Conservation (phyloP, 2,329 filamentous ascomycete genomes). For the Pseudohalonectria lignicola region DNA sequence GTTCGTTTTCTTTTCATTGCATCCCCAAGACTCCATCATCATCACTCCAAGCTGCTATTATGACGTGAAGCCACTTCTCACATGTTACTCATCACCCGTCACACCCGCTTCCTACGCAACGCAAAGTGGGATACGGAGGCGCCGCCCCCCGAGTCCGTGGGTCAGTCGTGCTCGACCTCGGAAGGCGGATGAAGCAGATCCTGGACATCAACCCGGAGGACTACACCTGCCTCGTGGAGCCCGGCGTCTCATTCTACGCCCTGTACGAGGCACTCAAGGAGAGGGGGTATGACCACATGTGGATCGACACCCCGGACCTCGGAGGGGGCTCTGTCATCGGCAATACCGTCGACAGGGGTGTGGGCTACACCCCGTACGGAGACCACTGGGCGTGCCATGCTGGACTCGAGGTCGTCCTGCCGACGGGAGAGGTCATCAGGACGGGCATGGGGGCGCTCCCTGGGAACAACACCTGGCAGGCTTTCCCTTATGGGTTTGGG, state of each 20-base stretch:
- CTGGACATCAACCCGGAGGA: conserved; percentile 25
- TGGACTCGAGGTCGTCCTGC: conserved; percentile 30
- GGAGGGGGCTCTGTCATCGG: conserved; percentile 33
- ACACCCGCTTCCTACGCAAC: no score
- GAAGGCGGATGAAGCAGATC: conserved; percentile 26
- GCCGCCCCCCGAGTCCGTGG: conserved; percentile 29
- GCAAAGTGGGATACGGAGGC: conserved; percentile 27
- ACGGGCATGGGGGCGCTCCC: conserved; percentile 28
- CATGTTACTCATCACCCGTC: no score
- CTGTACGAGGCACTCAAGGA: conserved; percentile 24
- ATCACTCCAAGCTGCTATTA: no score
- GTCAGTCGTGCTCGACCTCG: conserved; percentile 29
- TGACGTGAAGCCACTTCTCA: no score
- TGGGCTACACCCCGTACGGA: conserved; percentile 34
- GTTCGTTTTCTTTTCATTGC: not conserved
- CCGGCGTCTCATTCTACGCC: conserved; percentile 26
- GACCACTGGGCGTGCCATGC: conserved; percentile 29
- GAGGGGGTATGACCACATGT: conserved; percentile 24
- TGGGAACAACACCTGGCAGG: conserved; percentile 27
- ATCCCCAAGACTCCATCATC: no score
- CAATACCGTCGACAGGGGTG: conserved; percentile 31
- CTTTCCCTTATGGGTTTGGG: conserved; percentile 26
- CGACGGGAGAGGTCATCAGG: conserved; percentile 27
- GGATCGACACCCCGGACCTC: conserved; percentile 30
- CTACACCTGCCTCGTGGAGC: conserved; percentile 28